phyloP scores from a whole-genome alignment of 371 early-diverging fungal species.

The Apophysomyces ossiformis region DNA sequence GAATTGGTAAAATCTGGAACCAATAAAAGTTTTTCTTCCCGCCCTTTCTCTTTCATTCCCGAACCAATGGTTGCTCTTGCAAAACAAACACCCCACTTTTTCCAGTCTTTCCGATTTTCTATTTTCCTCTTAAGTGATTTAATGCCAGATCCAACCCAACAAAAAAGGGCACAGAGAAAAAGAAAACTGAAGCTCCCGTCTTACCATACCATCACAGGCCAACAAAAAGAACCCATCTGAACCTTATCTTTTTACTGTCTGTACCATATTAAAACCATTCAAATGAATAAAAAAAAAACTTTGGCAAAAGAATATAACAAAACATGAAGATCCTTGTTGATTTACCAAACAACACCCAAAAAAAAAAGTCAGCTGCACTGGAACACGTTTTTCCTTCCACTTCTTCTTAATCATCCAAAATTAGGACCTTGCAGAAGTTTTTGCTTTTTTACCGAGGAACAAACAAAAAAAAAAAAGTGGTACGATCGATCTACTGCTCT shows the following conservation, averaged over 20 bases:
- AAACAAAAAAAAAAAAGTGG: not conserved
- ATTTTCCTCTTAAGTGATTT: not conserved
- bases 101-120: not conserved
- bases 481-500: not conserved
- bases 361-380: not conserved
- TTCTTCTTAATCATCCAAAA: not conserved
- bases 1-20: slow-evolving; percentile 10
- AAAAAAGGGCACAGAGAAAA: too few relatives aligned
- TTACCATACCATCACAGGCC: too few relatives aligned
- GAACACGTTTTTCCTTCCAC: slow-evolving; percentile 1
- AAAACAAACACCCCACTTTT: slow-evolving; percentile 8
- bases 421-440: not conserved
- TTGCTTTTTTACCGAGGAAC: slow-evolving; percentile 1
- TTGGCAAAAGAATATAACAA: not conserved
- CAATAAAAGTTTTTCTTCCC: slow-evolving; percentile 12
- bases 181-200: too few relatives aligned
- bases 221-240: too few relatives aligned
- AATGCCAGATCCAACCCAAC: not conserved
- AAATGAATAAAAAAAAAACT: not conserved
- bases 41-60: not conserved
- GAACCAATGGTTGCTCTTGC: not conserved
- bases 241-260: too few relatives aligned
- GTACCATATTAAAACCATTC: too few relatives aligned
- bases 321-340: too few relatives aligned
- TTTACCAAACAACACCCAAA: not conserved